phyloP scores from a whole-genome alignment of 768 basidiomycete species.

The Omphalotus guepiniiformis region DNA sequence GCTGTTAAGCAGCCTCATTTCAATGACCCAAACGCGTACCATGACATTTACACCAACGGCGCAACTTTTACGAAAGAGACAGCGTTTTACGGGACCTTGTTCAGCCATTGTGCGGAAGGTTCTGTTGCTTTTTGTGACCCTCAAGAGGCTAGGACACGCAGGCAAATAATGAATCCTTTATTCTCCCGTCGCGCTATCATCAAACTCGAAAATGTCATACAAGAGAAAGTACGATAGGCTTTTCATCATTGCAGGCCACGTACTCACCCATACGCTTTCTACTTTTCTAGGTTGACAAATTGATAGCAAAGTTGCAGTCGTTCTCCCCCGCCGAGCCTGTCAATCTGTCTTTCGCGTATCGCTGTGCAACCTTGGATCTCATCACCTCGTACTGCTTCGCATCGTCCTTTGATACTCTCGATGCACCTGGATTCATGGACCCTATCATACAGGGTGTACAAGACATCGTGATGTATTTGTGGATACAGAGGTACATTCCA shows the following conservation, averaged over 20 bases:
- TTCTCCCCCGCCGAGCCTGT: constrained; percentile 10
- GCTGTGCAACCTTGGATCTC: constrained; percentile 25
- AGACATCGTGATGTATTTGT: constrained; percentile 5
- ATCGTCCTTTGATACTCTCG: constrained; percentile 20
- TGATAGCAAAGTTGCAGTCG: constrained; percentile 14
- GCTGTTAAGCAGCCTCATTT: constrained; percentile 30
- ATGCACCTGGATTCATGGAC: constrained; percentile 20
- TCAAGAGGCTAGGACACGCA: constrained; percentile 21
- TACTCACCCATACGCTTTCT: background rate
- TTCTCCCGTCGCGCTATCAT: constrained; percentile 32
- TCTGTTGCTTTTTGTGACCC: constrained; percentile 24
- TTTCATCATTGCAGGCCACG: background rate
- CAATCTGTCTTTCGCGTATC: constrained; percentile 23
- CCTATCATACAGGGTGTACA: constrained; percentile 21
- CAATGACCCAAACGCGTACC: constrained; percentile 27
- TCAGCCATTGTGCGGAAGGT: constrained; percentile 16
- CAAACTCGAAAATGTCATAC: constrained; percentile 24
- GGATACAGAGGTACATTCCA: constrained; percentile 19
- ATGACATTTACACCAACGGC: constrained; percentile 26
- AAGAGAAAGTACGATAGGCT: constrained; percentile 23
- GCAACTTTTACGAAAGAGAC: constrained; percentile 20
- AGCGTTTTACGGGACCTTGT: constrained; percentile 15
- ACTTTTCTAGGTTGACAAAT: constrained; percentile 18
- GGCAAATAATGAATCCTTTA: constrained; percentile 25
- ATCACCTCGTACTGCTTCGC: constrained; percentile 29